Evolutionary conservation across 768 basidiomycete genomes (phyloP), one percentile per base, ranked within the genome.

Genomic region (Lactarius hatsudake): DNA sequence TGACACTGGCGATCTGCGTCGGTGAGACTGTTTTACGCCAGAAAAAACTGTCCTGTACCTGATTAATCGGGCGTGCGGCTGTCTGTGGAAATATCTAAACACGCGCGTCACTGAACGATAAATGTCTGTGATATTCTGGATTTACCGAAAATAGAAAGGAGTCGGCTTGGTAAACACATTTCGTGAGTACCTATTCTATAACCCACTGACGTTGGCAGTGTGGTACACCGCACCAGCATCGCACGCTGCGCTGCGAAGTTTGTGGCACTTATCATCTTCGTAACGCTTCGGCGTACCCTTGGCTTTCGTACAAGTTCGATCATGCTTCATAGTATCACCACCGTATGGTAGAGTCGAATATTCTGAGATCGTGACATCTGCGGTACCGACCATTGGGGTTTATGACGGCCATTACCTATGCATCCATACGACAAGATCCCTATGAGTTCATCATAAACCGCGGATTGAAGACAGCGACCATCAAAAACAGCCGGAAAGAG

Each of bases 351-450:
- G 10, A 26, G 53, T 48, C 20, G 61, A 62, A 34, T 6, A 20
- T 7, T 48, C 5, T 26, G 48, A 34, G 30, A 17, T 51, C 45
- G 53, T 9, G 2, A 48, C 17, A 48, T 54, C 61, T 62, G 20
- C 17, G 36, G 20, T 13, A 28, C 23, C 42, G 13, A 34, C 9
- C 12, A 13, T 18, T 18, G 26, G 20, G 59, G 30, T 36, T 36
- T 36, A 13, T 58, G 17, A 51, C 18, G 4, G 30, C 13, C 23
- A 23, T n/a, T 51, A 84, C 84, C 75, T 15, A 83, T 71, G 69
- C 82, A 81, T 3, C 75, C 72, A 20, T 75, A 66, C 7, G 76
- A 75, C 18, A 74, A 75, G 1, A 79, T 76, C 2, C 82, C 83
- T 38, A 75, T 72, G 3, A 73, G 78, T 36, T 74, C 72, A 36